Evolutionary conservation across 495 filamentous ascomycete genomes (phyloP).

Genomic region (Neurospora tetraspora): DNA sequence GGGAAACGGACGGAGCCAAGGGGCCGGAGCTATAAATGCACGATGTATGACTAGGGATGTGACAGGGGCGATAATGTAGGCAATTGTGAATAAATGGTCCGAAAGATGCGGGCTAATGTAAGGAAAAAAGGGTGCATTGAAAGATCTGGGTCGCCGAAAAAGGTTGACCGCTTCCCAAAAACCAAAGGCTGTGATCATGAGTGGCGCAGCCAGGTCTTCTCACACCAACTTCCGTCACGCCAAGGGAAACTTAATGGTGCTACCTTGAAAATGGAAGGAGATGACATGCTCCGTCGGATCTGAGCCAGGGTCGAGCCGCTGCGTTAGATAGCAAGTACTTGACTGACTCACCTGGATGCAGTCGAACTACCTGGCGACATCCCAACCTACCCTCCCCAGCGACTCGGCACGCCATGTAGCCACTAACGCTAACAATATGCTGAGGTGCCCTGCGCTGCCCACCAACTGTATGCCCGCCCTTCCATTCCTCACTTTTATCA

Average conservation of each 20-base stretch:
- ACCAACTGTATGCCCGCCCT: background rate
- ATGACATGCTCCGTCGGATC: background rate
- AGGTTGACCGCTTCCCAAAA: background rate
- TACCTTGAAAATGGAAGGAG: background rate
- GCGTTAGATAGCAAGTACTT: background rate
- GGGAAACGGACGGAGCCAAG: background rate
- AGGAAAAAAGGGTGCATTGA: background rate
- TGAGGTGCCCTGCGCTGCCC: background rate
- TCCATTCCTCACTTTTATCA: background rate
- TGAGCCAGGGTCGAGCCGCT: background rate
- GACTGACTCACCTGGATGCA: background rate
- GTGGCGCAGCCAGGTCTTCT: background rate
- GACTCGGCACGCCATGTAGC: conserved; percentile 18
- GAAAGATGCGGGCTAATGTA: background rate
- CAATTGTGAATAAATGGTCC: background rate
- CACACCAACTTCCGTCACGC: background rate
- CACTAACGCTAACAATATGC: background rate
- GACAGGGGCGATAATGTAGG: background rate
- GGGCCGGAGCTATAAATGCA: background rate
- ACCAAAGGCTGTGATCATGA: background rate
- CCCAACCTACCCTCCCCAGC: conserved; percentile 18
- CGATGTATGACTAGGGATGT: background rate
- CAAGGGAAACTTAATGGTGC: background rate
- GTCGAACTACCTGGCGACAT: conserved; percentile 41
- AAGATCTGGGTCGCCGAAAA: background rate